Evolutionary conservation across 257 asterid genomes (phyloP), one percentile per base, ranked within the genome.

Genomic region (Salvia splendens): DNA sequence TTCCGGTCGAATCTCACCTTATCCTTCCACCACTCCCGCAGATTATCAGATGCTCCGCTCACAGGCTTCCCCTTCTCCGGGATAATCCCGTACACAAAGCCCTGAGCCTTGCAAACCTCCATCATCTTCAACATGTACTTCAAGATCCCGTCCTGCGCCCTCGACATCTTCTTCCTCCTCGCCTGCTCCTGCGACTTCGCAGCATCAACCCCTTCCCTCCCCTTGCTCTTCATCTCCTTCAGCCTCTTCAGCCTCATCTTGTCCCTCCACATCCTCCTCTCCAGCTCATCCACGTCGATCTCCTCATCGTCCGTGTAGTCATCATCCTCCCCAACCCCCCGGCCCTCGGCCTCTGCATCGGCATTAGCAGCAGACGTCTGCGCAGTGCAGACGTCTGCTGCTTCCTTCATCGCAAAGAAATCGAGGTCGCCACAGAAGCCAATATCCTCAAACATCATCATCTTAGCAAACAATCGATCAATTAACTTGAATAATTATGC

Each of bases 41-140:
- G 88, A 71, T 88, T 91, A 53, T 91, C 97, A 0, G 97, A 91
- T 11, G 97, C 92, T 20, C 97, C 97, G 28, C 95, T 72, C 28
- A 91, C 97, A 0, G 97, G 97, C 75, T 88, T 91, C 12, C 97
- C 97, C 38, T 91, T 91, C 83, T 91, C 97, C 0, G 96, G 96
- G 16, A 91, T 91, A 46, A 91, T 91, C 8, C 97, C 97, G 14
- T 88, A 91, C 5, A 91, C 97, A 33, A 91, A 91, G 1, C 97
- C 97, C 61, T 88, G 97, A 35, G 97, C 97, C 65, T 91, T 91
- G 78, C 97, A 91, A 0, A 91, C 96, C 36, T 91, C 97, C 97
- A 91, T 90, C 95, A 90, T 87, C 45, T 90, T 90, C 79, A 91
- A 48, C 97, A 91, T 91, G 77, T 91, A 91, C 59, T 91, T 91